phyloP scores from a whole-genome alignment of 768 basidiomycete genomes.

The Antrodiella citrinella region DNA sequence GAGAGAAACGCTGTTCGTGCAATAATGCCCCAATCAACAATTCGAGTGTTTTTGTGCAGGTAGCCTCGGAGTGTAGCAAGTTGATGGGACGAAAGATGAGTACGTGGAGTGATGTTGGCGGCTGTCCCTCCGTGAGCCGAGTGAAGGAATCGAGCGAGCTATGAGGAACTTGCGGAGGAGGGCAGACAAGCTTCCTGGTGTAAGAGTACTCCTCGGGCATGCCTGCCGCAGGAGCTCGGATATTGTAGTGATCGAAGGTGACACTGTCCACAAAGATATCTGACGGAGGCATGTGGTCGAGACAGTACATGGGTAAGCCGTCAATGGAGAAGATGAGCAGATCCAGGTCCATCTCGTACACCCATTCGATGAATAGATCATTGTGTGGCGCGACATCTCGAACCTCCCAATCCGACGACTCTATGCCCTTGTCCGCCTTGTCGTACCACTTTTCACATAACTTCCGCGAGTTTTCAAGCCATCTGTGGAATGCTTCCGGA shows the following conservation, averaged over 20 bases:
- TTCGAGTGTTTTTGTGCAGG: neutral
- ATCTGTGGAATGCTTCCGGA: constrained; percentile 1
- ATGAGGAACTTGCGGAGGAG: neutral
- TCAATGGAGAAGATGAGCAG: neutral
- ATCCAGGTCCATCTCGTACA: constrained; percentile 4
- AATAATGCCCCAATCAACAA: neutral
- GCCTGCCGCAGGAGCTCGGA: neutral
- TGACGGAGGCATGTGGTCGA: constrained; percentile 1
- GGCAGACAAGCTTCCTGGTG: neutral
- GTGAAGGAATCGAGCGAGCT: neutral
- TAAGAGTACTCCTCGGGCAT: neutral
- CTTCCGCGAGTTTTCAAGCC: neutral
- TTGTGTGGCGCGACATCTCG: neutral
- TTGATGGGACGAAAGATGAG: neutral
- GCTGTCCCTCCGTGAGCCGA: neutral
- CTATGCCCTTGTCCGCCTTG: neutral
- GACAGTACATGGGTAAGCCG: neutral
- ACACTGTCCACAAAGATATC: neutral
- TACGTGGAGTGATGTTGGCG: neutral
- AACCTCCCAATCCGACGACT: neutral
- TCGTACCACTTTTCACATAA: neutral
- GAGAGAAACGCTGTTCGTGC: neutral
- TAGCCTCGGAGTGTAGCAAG: neutral
- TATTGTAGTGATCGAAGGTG: neutral
- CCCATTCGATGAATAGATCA: neutral